Evolutionary conservation across 176 grass and related monocot genomes (phyloP).

Genomic region (Zea mays): Zm-B73-REFERENCE-NAM-5.0 NC_050103.1:80227501-80228000

Average conservation of each 20-base stretch:
- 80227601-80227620: constrained; percentile 82
- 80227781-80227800: neutral
- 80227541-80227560: constrained; percentile 53
- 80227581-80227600: constrained; percentile 75
- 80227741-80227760: constrained; percentile 41
- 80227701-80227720: constrained; percentile 90
- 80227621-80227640: constrained; percentile 89
- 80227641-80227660: constrained; percentile 84
- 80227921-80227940: neutral
- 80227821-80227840: constrained; percentile 64
- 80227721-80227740: constrained; percentile 86
- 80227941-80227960: constrained; percentile 74
- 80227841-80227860: constrained; percentile 89
- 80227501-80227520: neutral
- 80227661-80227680: constrained; percentile 58
- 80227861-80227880: constrained; percentile 8
- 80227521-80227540: neutral
- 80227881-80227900: neutral
- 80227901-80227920: neutral
- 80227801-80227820: neutral
- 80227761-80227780: constrained; percentile 2
- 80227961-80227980: constrained; percentile 95
- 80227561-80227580: constrained; percentile 62
- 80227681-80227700: constrained; percentile 87
- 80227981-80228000: constrained; percentile 79